A percentile compares a stretch with the other conserved stretches of the same genome.
phyloP scores from a whole-genome alignment of 139 green algal genomes.

The Volvox africanus region DNA sequence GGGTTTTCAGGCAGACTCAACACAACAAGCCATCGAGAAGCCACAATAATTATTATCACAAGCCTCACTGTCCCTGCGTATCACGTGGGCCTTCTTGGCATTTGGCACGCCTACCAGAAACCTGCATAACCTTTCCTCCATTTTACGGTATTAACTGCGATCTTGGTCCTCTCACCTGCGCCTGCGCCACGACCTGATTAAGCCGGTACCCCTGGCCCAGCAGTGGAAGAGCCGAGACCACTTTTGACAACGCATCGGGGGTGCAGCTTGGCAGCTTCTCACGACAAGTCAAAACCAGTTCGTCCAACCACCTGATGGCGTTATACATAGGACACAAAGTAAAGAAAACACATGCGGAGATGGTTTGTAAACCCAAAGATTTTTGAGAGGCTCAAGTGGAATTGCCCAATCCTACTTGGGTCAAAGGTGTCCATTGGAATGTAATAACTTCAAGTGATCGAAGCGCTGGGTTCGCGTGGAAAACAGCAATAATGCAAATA shows the following conservation, averaged over 20 bases:
- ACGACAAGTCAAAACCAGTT: slow-evolving; percentile 11
- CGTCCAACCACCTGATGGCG: slow-evolving; percentile 32
- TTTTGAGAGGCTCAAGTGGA: too few species aligned
- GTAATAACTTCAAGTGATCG: too few species aligned
- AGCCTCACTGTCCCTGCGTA: neutral
- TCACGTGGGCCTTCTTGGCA: neutral
- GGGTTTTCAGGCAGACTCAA: neutral
- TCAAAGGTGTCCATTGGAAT: too few species aligned
- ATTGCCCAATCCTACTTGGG: too few species aligned
- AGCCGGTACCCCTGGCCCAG: slow-evolving; percentile 38
- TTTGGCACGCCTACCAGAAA: neutral
- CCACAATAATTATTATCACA: neutral
- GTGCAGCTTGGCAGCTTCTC: slow-evolving; percentile 33
- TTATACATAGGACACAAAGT: too few species aligned
- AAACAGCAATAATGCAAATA: too few species aligned
- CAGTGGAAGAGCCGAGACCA: slow-evolving; percentile 47
- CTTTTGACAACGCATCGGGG: slow-evolving; percentile 34
- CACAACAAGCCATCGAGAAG: neutral
- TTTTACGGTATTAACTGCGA: neutral
- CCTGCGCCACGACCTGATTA: slow-evolving; percentile 39
- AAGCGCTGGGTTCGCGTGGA: too few species aligned
- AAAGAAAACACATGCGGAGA: too few species aligned
- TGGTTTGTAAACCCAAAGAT: too few species aligned
- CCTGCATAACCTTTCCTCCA: neutral
- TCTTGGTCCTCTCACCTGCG: slow-evolving; percentile 23